Percentiles rank a stretch among this genome's conserved stretches.
Conservation (phyloP, 352 stramenopile genomes). For the Ophiocytium majus region DNA sequence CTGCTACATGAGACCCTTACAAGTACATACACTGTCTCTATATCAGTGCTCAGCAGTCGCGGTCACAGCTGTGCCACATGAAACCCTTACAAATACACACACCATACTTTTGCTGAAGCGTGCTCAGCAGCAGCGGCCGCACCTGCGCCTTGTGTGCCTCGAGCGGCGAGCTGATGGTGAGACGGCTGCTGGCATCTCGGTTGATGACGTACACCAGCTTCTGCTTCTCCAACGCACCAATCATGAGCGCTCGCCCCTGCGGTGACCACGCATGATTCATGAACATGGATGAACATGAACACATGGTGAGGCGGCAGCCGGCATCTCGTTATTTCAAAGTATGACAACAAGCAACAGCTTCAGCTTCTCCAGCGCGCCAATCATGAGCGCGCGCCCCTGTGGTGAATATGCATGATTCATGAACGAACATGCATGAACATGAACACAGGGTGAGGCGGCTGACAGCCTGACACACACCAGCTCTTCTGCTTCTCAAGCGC, state of each 20-base stretch:
- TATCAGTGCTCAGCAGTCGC: too few relatives aligned
- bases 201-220: slow-evolving; percentile 99
- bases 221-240: slow-evolving; percentile 94
- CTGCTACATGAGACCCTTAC: too few relatives aligned
- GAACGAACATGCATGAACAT: too few relatives aligned
- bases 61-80: too few relatives aligned
- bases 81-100: too few relatives aligned
- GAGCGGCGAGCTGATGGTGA: slow-evolving; percentile 96
- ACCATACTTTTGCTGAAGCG: too few relatives aligned
- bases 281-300: too few relatives aligned
- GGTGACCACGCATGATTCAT: too few relatives aligned
- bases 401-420: too few relatives aligned
- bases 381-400: slow-evolving; percentile 92
- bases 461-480: slow-evolving; percentile 95
- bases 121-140: slow-evolving; percentile 48
- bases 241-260: slow-evolving; percentile 92
- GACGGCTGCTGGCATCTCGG: slow-evolving; percentile 80
- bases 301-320: too few relatives aligned
- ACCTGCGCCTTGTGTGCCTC: slow-evolving; percentile 88
- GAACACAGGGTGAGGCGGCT: slow-evolving; percentile 92
- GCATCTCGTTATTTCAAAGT: too few relatives aligned
- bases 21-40: too few relatives aligned
- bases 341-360: slow-evolving; percentile 99
- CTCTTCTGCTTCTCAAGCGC: slow-evolving; percentile 97
- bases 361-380: slow-evolving; percentile 94